These are phyloP conservation scores for Pseudognaphalium luteoalbum DNA, from an alignment of 129 eudicot genomes.

Conservation along the genomic window DNA sequence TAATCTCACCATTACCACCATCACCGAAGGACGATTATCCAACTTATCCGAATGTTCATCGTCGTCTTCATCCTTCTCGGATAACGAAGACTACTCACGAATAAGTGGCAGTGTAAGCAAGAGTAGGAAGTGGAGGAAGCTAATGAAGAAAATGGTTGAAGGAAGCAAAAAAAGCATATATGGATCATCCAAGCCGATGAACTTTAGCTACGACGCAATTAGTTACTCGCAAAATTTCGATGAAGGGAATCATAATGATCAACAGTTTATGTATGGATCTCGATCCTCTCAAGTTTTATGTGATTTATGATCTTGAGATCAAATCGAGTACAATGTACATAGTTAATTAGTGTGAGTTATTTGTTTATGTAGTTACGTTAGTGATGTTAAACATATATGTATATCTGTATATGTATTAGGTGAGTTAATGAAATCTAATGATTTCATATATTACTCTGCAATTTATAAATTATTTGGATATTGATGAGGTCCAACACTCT, in stretches of 20 bases:
- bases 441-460: too few species aligned
- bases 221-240: conserved; percentile 82
- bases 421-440: too few species aligned
- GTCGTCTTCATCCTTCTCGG: conserved; percentile 34
- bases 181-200: conserved; percentile 40
- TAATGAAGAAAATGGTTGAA: conserved; percentile 47
- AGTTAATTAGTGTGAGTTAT: too few species aligned
- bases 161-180: conserved; percentile 53
- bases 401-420: too few species aligned
- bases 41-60: conserved; percentile 27
- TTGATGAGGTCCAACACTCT: too few species aligned
- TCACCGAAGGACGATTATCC: conserved; percentile 20
- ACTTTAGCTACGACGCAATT: conserved; percentile 57
- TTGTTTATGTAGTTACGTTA: too few species aligned
- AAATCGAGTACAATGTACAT: too few species aligned
- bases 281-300: background rate
- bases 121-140: conserved; percentile 44
- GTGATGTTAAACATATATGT: too few species aligned
- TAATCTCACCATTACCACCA: background rate
- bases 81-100: conserved; percentile 52
- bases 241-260: conserved; percentile 47
- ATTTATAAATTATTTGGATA: too few species aligned
- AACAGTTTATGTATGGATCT: conserved; percentile 7
- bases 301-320: background rate
- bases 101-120: background rate